Evolutionary conservation across 768 basidiomycete genomes (phyloP).

Genomic region (Ephemerocybe angulata): DNA sequence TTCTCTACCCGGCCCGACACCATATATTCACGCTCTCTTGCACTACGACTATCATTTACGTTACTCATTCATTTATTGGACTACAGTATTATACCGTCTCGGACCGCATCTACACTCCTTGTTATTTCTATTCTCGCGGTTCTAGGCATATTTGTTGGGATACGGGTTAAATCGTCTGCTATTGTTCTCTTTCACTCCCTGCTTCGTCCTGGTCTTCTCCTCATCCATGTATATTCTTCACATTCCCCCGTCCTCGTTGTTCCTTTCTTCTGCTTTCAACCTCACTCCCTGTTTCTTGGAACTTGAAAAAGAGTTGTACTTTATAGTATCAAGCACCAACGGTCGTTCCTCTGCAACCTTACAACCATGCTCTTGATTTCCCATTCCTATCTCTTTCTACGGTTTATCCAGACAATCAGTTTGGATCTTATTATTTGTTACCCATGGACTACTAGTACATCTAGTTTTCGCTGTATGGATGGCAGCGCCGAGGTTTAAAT

Average conservation of each 20-base stretch:
- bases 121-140: not conserved
- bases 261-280: not conserved
- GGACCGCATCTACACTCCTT: not conserved
- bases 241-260: not conserved
- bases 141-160: slow-evolving; percentile 8
- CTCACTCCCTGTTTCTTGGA: too few species aligned
- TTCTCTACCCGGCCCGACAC: not conserved
- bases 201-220: not conserved
- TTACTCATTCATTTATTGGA: slow-evolving; percentile 11
- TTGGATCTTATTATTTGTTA: not conserved
- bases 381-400: not conserved
- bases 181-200: not conserved
- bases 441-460: not conserved
- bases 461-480: not conserved
- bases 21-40: slow-evolving; percentile 6
- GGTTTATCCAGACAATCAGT: not conserved
- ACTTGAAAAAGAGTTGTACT: not conserved
- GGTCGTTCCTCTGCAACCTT: not conserved
- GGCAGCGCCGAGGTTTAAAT: too few species aligned
- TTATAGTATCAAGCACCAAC: not conserved
- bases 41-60: slow-evolving; percentile 9
- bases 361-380: not conserved
- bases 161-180: slow-evolving; percentile 4
- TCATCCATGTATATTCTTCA: not conserved
- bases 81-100: slow-evolving; percentile 8